Evolutionary conservation across 1,139 yeast species (phyloP), one percentile per base, ranked within the genome.

Genomic region (Waltiozyma sp.): DNA sequence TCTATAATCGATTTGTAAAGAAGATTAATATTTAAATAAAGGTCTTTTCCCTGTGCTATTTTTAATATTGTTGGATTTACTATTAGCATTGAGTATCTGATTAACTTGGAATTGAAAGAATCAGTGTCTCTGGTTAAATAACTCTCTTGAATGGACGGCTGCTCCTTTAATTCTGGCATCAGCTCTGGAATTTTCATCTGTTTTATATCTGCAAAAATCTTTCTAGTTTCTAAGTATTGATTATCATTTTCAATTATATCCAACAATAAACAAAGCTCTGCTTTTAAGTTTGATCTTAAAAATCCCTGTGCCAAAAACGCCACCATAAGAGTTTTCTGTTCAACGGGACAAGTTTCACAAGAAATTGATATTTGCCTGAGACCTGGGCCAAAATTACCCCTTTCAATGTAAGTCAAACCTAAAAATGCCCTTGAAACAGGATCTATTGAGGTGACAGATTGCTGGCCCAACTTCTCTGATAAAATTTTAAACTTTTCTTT

Each of bases 351-450:
- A 9, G 37, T n/a, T 28, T 49, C 53, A 8, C 43, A 44, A 8
- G 47, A 38, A 31, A 50, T n/a, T 23, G 48, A 42, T 37, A 50
- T 33, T 40, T 51, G 54, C 5, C 55, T 40, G 8, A 51, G 36
- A 1, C 53, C 55, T 14, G 45, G 47, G 6, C 39, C 40, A 10
- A 19, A 11, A 14, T 38, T 39, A 2, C 47, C 48, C 19, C 39
- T 21, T 16, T 44, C 44, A 9, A 47, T 42, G 8, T 49, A 41
- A 14, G 46, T 45, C 11, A 47, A 42, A 0, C 54, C 54, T 31
- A 49, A 41, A 9, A 50, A 21, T 3, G 43, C 38, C 15, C 53
- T 40, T 14, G 40, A 19, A 24, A 33, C n/a, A 6, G 41, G 31
- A 4, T 26, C n/a, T 11, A 26, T 14, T 26, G n/a, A 26, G 4